Evolutionary conservation across 441 rosid species (phyloP).

Genomic region (Populus hybrid): DNA sequence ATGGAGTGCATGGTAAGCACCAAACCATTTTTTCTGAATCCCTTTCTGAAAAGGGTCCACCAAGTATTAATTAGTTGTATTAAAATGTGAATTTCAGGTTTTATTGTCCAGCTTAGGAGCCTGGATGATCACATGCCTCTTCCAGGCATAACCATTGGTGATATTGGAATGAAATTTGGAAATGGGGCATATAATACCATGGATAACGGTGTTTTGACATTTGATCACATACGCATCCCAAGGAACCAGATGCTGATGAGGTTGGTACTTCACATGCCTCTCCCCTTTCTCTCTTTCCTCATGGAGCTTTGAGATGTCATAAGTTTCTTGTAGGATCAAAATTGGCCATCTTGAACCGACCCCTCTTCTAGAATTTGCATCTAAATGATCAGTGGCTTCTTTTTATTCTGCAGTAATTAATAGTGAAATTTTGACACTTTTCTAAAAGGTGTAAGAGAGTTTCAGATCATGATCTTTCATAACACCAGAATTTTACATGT

Average conservation of each 20-base stretch:
- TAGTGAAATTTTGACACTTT: background rate
- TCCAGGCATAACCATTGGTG: constrained; percentile 85
- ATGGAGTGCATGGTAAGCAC: constrained; percentile 82
- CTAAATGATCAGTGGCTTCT: background rate
- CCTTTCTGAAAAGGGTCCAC: background rate
- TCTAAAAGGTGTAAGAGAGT: background rate
- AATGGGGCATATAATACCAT: constrained; percentile 83
- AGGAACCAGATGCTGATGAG: constrained; percentile 93
- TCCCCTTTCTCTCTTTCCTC: background rate
- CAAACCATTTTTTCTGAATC: background rate
- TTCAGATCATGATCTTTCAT: background rate
- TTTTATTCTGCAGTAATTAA: background rate
- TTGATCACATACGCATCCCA: constrained; percentile 91
- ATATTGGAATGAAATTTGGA: constrained; percentile 92
- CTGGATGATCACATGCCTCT: constrained; percentile 95
- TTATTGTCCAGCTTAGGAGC: constrained; percentile 88
- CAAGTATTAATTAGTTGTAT: constrained; percentile 16
- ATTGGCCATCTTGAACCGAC: constrained; percentile 5
- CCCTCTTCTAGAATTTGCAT: background rate
- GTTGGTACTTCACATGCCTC: constrained; percentile 35
- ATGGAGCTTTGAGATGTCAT: background rate
- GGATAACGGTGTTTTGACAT: constrained; percentile 92
- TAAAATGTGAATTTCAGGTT: constrained; percentile 51
- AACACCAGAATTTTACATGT: background rate
- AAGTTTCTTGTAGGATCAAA: background rate